phyloP scores from a whole-genome alignment of 2,329 filamentous ascomycete genomes.

The Diaporthe eres region DNA sequence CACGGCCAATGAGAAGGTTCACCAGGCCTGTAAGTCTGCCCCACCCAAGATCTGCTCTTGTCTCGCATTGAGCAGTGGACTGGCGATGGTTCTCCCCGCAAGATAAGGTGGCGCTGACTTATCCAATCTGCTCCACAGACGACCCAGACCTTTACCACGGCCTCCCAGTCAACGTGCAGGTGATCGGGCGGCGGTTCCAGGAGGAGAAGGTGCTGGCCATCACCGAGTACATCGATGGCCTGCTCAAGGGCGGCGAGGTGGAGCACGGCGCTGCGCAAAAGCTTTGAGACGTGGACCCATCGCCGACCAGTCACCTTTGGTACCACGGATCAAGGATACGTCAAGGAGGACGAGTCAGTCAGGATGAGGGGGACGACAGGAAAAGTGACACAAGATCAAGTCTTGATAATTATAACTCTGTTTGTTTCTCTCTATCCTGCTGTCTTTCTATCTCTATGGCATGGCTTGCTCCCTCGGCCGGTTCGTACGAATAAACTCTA shows the following conservation, averaged over 20 bases:
- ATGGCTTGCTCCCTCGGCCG: neutral
- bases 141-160: conserved; percentile 32
- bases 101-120: neutral
- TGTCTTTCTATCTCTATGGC: conserved; percentile 22
- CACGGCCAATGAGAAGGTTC: conserved; percentile 13
- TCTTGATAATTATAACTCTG: conserved; percentile 1
- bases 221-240: conserved; percentile 26
- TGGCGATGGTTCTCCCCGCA: neutral
- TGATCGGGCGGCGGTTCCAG: conserved; percentile 27
- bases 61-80: neutral
- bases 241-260: neutral
- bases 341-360: neutral
- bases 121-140: neutral
- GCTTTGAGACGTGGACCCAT: neutral
- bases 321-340: neutral
- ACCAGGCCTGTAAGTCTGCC: conserved; percentile 25
- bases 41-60: neutral
- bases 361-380: accelerated
- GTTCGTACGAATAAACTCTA: conserved; percentile 7
- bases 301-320: no score
- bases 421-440: neutral
- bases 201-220: conserved; percentile 32
- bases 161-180: conserved; percentile 20
- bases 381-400: no score
- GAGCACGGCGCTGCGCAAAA: conserved; percentile 1